These are phyloP conservation scores for Flammula alnicola DNA, from an alignment of 1,284 basidiomycete species.

Conservation along the genomic window DNA sequence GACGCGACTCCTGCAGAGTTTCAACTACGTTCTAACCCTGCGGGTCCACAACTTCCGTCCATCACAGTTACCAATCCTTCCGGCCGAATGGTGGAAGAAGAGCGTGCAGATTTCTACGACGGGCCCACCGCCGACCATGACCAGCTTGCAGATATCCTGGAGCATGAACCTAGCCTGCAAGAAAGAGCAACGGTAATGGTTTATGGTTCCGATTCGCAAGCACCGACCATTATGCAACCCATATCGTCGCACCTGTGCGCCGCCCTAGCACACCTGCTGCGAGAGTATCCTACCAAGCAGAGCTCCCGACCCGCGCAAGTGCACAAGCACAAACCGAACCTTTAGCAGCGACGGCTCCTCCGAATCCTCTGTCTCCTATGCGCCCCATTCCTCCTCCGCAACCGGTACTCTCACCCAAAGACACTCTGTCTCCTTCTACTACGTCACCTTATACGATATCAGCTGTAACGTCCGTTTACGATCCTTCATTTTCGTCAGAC, in stretches of 20 bases:
- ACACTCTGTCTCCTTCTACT: constrained; percentile 30
- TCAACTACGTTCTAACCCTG: constrained; percentile 20
- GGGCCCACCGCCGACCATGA: constrained; percentile 18
- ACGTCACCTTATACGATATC: constrained; percentile 33
- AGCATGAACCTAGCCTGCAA: constrained; percentile 11
- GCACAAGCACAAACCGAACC: constrained; percentile 16
- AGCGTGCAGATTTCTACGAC: constrained; percentile 27
- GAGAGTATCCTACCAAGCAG: constrained; percentile 27
- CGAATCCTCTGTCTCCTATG: constrained; percentile 9
- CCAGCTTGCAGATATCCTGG: constrained; percentile 13
- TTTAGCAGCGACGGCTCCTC: constrained; percentile 2
- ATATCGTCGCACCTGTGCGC: constrained; percentile 5
- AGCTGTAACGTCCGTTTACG: constrained; percentile 33
- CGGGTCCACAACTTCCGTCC: constrained; percentile 33
- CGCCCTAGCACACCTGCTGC: constrained; percentile 7
- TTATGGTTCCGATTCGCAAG: constrained; percentile 28
- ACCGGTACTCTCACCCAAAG: constrained; percentile 23
- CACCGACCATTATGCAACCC: constrained; percentile 21
- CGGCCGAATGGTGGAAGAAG: constrained; percentile 26
- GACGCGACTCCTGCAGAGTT: constrained; percentile 22
- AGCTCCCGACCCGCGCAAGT: constrained; percentile 27
- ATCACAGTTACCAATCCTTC: constrained; percentile 41
- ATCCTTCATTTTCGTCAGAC: constrained; percentile 43
- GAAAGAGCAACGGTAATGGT: constrained; percentile 32
- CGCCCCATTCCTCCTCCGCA: constrained; percentile 8